A percentile compares a stretch with the other conserved stretches of the same genome.
Conservation (phyloP, 495 filamentous ascomycete genomes). For the Penicillium bialowiezense region DNA sequence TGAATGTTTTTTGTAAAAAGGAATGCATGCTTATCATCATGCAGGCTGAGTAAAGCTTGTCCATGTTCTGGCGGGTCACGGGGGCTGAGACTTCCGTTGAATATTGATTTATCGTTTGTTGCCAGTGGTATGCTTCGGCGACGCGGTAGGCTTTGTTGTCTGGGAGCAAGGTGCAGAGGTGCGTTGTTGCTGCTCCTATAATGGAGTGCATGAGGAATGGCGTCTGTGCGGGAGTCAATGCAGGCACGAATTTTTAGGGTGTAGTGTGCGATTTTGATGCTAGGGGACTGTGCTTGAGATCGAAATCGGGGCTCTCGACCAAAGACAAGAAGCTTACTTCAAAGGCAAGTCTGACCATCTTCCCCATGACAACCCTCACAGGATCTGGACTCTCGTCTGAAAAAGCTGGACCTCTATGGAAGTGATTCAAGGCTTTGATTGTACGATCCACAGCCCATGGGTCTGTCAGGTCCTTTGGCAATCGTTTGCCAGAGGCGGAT, state of each 20-base stretch:
- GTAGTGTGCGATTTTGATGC: too few relatives aligned
- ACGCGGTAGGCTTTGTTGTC: conserved; percentile 28
- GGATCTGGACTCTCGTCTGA: conserved; percentile 18
- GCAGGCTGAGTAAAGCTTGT: conserved; percentile 43
- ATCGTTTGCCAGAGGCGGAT: background rate
- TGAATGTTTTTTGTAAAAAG: conserved; percentile 35
- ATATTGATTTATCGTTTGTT: conserved; percentile 40
- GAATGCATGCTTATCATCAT: conserved; percentile 38
- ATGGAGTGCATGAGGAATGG: conserved; percentile 49
- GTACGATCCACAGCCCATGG: background rate
- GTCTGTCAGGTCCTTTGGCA: background rate
- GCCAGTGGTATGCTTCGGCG: conserved; percentile 44
- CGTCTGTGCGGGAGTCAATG: conserved; percentile 35
- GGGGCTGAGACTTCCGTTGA: conserved; percentile 25
- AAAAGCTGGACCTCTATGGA: conserved; percentile 27
- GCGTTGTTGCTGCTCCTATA: conserved; percentile 37
- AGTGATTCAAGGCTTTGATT: conserved; percentile 34
- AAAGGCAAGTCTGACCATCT: conserved; percentile 38
- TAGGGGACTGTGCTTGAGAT: too few relatives aligned
- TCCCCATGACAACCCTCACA: conserved; percentile 26
- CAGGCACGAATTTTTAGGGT: too few relatives aligned
- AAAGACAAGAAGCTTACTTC: conserved; percentile 24
- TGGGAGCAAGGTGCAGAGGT: conserved; percentile 34
- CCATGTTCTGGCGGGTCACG: conserved; percentile 36
- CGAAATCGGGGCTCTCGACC: too few relatives aligned